Percentiles rank a stretch among this genome's conserved stretches.
These are phyloP conservation scores for Gastrodia elata DNA, from an alignment of 106 monocot species.

Conservation along the genomic window DNA sequence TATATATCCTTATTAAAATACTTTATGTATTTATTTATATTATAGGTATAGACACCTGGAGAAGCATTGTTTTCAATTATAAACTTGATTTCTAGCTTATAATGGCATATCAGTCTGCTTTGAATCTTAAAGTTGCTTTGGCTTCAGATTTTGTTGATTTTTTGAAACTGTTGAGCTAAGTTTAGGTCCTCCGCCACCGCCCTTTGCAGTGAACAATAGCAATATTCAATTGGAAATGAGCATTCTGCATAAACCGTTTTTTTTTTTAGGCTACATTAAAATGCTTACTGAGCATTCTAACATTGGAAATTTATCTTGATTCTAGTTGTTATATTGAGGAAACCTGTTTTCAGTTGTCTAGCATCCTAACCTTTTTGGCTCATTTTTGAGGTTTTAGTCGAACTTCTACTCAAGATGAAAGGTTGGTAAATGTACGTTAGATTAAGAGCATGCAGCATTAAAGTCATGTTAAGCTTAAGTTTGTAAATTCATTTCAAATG, in stretches of 20 bases:
- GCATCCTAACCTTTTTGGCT: background rate
- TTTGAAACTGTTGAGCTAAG: background rate
- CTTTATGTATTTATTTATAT: background rate
- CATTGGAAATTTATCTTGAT: background rate
- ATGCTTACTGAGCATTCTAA: background rate
- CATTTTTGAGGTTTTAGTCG: background rate
- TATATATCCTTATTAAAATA: background rate
- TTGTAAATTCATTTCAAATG: background rate
- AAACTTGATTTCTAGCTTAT: background rate
- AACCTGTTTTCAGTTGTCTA: background rate
- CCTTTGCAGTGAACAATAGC: background rate
- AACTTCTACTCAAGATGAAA: no score
- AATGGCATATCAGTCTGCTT: no score
- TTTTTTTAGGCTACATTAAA: background rate
- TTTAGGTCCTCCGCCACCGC: background rate
- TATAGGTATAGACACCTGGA: background rate
- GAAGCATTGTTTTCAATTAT: background rate
- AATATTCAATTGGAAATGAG: background rate
- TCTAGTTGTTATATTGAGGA: background rate
- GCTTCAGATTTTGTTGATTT: background rate
- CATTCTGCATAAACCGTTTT: background rate
- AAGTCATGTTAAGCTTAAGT: background rate
- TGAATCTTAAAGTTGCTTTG: background rate
- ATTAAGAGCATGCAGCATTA: background rate
- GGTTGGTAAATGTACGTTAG: no score